Base-by-base conservation (phyloP, 2,329 filamentous ascomycete genomes). In the Neonectria punicea region DNA sequence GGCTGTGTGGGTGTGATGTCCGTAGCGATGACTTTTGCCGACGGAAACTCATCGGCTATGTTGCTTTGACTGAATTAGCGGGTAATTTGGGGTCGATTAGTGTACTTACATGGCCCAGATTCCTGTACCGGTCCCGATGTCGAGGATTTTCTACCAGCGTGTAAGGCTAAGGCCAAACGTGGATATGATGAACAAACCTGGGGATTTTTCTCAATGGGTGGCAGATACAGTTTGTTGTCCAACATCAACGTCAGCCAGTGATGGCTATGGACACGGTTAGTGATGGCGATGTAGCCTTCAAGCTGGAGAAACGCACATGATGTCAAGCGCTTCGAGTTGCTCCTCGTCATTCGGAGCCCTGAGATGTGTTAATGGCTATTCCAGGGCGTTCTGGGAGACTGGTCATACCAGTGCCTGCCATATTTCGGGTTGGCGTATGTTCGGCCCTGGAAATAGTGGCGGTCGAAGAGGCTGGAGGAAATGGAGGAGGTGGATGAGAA, bases 271-370 rank as follows among this genome's bases (percentile, higher is more conserved):
- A 4, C 32, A 22, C 0, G 10, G n/a, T 55, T 18, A 67, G 58
- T 11, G 3, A 13, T 3, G 1, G 2, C 9, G 4, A 11, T 4
- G 6, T 4, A 9, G 20, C 5, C 16, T 16, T 14, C 2, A 39
- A 5, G 34, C 16, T 39, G 14, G 34, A 39, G 13, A 32, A 13
- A 11, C 10, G 7, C 68, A 72, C 71, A 73, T 73, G 3, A 73
- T 66, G 32, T 73, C 71, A 2, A 73, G 70, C 1, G 71, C 71
- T 1, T 73, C 71, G 0, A 73, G 70, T 9, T 73, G 71, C 4
- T 61, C 53, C 7, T 73, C 71, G 6, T 73, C 71, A 9, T 73
- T 73, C 0, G 71, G 70, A 0, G 71, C 71, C 71, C 71, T 73
- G 1, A 1, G 2, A 5, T 4, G 0, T 2, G 14, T 18, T 3